These are phyloP conservation scores for Primulina huaijiensis DNA, from an alignment of 257 asterid species.

Conservation along the genomic window DNA sequence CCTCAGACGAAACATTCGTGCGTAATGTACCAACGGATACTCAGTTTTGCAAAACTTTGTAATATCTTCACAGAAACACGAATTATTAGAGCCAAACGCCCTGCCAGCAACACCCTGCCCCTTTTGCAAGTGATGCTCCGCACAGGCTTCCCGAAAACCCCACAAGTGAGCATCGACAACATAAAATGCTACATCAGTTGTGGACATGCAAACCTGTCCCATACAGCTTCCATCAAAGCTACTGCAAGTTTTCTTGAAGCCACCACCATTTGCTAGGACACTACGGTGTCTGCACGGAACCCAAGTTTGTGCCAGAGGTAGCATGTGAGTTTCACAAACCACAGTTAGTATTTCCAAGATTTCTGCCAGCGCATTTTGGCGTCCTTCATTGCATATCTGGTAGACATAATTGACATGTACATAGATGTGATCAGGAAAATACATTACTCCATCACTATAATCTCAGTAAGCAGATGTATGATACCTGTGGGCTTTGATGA, in stretches of 20 bases:
- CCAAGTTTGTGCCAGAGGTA: conserved; percentile 97
- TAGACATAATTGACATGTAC: conserved; percentile 25
- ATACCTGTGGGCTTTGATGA: conserved; percentile 72
- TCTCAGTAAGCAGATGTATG: conserved; percentile 10
- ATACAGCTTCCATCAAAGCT: conserved; percentile 95
- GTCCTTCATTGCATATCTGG: conserved; percentile 88
- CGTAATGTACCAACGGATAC: conserved; percentile 93
- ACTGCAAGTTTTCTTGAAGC: conserved; percentile 79
- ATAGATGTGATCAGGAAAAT: conserved; percentile 24
- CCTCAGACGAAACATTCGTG: conserved; percentile 69
- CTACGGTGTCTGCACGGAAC: conserved; percentile 87
- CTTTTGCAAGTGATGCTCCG: conserved; percentile 82
- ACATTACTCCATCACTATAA: not conserved
- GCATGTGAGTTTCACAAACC: conserved; percentile 76
- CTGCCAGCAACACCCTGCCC: conserved; percentile 93
- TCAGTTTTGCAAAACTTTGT: conserved; percentile 71
- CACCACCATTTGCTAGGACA: conserved; percentile 78
- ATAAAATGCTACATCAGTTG: conserved; percentile 72
- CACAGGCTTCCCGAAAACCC: conserved; percentile 92
- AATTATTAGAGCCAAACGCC: conserved; percentile 61
- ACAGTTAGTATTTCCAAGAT: conserved; percentile 77
- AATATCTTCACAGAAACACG: conserved; percentile 69
- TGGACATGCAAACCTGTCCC: conserved; percentile 90
- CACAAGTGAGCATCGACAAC: conserved; percentile 84
- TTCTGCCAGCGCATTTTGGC: conserved; percentile 78